Evolutionary conservation across 1,284 basidiomycete species (phyloP).

Genomic region (Apiotrichum porosum): DNA sequence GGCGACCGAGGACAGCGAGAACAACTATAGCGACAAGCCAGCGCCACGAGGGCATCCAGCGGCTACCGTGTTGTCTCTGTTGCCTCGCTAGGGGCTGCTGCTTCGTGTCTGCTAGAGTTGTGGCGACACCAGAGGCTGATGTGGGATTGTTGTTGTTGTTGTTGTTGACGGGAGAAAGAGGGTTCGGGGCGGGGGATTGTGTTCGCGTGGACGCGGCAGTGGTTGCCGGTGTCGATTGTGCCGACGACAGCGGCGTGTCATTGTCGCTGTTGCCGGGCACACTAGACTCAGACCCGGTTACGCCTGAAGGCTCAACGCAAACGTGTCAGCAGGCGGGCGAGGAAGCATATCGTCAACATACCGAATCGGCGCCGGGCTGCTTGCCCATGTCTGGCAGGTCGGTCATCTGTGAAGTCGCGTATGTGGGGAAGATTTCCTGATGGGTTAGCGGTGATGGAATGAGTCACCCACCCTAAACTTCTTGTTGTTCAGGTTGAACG

Average conservation of each 20-base stretch:
- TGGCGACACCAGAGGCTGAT: too few relatives aligned
- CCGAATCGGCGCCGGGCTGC: slow-evolving; percentile 10
- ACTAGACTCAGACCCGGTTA: neutral
- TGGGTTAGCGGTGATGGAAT: neutral
- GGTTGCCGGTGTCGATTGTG: slow-evolving; percentile 2
- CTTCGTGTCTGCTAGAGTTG: neutral
- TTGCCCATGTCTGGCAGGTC: slow-evolving; percentile 82
- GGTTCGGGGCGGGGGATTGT: slow-evolving; percentile 2
- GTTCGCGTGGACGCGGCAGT: slow-evolving; percentile 3
- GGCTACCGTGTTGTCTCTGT: slow-evolving; percentile 5
- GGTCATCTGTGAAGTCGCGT: slow-evolving; percentile 60
- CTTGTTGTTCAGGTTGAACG: slow-evolving; percentile 73
- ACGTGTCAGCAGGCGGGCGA: slow-evolving; percentile 1
- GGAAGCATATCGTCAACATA: slow-evolving; percentile 4
- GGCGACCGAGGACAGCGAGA: slow-evolving; percentile 37
- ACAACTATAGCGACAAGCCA: slow-evolving; percentile 40
- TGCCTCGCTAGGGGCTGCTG: neutral
- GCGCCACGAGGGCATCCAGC: slow-evolving; percentile 39
- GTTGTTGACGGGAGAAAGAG: too few relatives aligned
- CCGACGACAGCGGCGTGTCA: slow-evolving; percentile 9
- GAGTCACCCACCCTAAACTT: slow-evolving; percentile 59
- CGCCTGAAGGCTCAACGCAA: slow-evolving; percentile 8
- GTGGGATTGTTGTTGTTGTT: neutral
- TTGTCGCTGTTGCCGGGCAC: too few relatives aligned
- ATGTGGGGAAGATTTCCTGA: slow-evolving; percentile 75